Percentiles rank a stretch among this genome's conserved stretches.
These are phyloP conservation scores for Vaccinium vitisidaea DNA, from an alignment of 148 eudicot species.

Conservation along the genomic window DNA sequence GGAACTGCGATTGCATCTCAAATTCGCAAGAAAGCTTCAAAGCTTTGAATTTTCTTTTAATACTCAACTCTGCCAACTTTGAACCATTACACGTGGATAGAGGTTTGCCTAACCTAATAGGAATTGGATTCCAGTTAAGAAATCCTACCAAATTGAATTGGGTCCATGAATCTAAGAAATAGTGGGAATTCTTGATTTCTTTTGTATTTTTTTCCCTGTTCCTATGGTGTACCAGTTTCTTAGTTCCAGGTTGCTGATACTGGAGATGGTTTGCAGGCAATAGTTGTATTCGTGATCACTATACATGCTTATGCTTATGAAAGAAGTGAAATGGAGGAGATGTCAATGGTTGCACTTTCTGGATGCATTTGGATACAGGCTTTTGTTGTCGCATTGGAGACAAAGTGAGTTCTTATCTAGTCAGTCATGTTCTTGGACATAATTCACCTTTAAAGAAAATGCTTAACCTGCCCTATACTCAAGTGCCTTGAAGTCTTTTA, in stretches of 20 bases:
- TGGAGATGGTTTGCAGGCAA: constrained; percentile 58
- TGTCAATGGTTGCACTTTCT: constrained; percentile 92
- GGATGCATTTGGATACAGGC: constrained; percentile 99
- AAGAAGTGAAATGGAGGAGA: constrained; percentile 92
- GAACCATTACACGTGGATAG: background rate
- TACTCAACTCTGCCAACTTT: background rate
- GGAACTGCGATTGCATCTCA: background rate
- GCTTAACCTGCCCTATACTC: background rate
- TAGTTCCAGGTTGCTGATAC: constrained; percentile 13
- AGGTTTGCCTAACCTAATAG: background rate
- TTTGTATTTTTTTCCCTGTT: background rate
- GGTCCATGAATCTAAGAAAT: background rate
- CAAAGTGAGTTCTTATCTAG: constrained; percentile 62
- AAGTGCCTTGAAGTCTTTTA: background rate
- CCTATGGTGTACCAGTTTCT: constrained; percentile 1
- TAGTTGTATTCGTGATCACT: constrained; percentile 75
- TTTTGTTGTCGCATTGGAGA: constrained; percentile 84
- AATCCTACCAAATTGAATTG: background rate
- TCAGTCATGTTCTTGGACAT: background rate
- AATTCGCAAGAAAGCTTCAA: background rate
- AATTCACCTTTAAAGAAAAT: background rate
- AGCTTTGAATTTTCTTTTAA: background rate
- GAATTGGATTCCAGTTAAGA: background rate
- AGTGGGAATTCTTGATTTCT: background rate
- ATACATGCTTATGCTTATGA: constrained; percentile 76